Percentiles rank a stretch among this genome's conserved stretches.
These are phyloP conservation scores for Russula emetica DNA, from an alignment of 768 basidiomycete genomes.

Conservation along the genomic window DNA sequence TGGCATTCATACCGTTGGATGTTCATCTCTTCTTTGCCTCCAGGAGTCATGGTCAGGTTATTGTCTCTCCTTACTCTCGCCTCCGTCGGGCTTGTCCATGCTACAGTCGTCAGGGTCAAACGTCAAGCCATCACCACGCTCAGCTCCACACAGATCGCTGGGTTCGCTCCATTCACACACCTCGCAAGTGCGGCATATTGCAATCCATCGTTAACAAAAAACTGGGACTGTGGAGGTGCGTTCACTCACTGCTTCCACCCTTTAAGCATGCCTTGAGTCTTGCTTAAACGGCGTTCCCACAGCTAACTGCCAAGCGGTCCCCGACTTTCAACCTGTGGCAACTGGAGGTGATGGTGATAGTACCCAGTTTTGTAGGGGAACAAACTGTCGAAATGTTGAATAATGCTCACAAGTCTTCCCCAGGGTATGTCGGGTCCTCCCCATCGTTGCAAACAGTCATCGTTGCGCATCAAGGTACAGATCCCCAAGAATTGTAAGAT, in stretches of 20 bases:
- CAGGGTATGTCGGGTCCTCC: constrained; percentile 55
- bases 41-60: neutral
- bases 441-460: constrained; percentile 37
- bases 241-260: neutral
- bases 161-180: constrained; percentile 33
- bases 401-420: neutral
- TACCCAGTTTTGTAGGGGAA: constrained; percentile 41
- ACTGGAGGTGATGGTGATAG: constrained; percentile 45
- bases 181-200: constrained; percentile 37
- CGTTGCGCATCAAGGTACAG: constrained; percentile 40
- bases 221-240: constrained; percentile 35
- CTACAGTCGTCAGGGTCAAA: neutral
- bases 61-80: neutral
- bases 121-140: constrained; percentile 29
- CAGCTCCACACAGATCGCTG: constrained; percentile 30
- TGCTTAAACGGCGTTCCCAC: neutral
- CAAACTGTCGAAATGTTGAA: too few relatives aligned
- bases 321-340: constrained; percentile 45
- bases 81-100: neutral
- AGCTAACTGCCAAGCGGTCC: constrained; percentile 48
- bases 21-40: neutral
- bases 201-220: constrained; percentile 28
- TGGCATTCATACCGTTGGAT: neutral
- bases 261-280: too few relatives aligned
- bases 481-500: constrained; percentile 34